phyloP scores from a whole-genome alignment of 179 eudicot genomes.

The Beta corolliflora region DNA sequence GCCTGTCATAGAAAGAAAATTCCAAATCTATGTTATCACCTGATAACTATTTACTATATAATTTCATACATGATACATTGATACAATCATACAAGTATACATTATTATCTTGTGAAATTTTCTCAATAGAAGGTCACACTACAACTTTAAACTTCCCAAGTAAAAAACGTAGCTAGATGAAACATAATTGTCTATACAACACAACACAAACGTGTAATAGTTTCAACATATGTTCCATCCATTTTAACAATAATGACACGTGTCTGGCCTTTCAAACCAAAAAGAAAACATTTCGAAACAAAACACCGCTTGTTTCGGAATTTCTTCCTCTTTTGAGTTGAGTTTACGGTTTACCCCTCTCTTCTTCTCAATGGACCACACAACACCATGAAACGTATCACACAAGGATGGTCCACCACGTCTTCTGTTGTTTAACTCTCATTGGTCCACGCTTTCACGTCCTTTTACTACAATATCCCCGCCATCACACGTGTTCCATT shows the following conservation, averaged over 20 bases:
- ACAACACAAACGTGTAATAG: neutral
- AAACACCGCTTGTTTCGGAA: slow-evolving; percentile 13
- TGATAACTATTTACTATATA: no score
- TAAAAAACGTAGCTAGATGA: neutral
- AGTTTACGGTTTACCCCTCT: no score
- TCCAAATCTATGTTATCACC: no score
- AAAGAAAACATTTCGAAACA: slow-evolving; percentile 15
- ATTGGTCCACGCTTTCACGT: slow-evolving; percentile 39
- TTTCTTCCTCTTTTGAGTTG: neutral
- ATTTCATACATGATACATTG: no score
- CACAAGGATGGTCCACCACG: slow-evolving; percentile 26
- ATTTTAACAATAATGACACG: slow-evolving; percentile 7
- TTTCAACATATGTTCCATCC: neutral
- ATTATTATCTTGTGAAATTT: no score
- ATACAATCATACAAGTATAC: no score
- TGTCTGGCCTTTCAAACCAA: neutral
- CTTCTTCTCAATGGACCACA: slow-evolving; percentile 21
- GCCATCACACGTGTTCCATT: slow-evolving; percentile 37
- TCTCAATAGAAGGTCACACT: no score
- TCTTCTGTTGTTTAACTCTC: slow-evolving; percentile 3
- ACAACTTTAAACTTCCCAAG: no score
- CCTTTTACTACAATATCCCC: slow-evolving; percentile 14
- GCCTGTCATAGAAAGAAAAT: no score
- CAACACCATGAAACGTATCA: slow-evolving; percentile 26
- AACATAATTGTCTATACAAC: no score